Conservation (phyloP, 2,329 filamentous ascomycete species). For the Fusarium transvaalense region DNA sequence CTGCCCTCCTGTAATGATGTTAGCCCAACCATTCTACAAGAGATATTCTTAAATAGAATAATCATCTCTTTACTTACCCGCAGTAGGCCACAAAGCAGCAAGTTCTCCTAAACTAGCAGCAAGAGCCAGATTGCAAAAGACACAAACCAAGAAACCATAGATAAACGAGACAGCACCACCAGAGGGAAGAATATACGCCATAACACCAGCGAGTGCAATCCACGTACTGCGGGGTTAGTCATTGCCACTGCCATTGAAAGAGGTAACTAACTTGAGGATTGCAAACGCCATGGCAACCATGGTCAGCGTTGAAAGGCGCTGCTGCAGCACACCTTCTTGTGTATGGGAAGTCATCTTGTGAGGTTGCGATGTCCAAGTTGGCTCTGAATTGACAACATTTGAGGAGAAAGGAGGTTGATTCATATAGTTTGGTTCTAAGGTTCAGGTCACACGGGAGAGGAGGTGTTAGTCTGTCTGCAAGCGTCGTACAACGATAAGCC, state of each 20-base stretch:
- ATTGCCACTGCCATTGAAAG: accelerated
- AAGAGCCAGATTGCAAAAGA: constrained; percentile 58
- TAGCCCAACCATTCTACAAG: accelerated
- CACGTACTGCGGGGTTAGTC: constrained; percentile 38
- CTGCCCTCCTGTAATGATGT: constrained; percentile 49
- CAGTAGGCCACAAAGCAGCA: constrained; percentile 60
- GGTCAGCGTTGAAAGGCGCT: constrained; percentile 53
- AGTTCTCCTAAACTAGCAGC: constrained; percentile 59
- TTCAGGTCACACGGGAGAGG: background rate
- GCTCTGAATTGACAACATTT: background rate
- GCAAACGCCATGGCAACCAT: constrained; percentile 60
- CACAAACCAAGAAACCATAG: constrained; percentile 61
- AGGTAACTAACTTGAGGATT: constrained; percentile 53
- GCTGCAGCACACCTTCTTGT: constrained; percentile 15
- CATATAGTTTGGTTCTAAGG: constrained; percentile 13
- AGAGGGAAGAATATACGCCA: constrained; percentile 58
- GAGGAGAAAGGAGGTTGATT: constrained; percentile 2
- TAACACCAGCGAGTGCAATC: constrained; percentile 57
- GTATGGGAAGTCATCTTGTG: background rate
- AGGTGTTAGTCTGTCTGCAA: background rate
- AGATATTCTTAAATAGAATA: background rate
- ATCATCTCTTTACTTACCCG: constrained; percentile 45
- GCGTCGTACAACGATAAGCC: constrained; percentile 2
- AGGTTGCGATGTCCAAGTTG: background rate
- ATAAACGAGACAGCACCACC: constrained; percentile 58